Conservation (phyloP, 1,284 basidiomycete genomes). For the Inonotus obliquus region DNA sequence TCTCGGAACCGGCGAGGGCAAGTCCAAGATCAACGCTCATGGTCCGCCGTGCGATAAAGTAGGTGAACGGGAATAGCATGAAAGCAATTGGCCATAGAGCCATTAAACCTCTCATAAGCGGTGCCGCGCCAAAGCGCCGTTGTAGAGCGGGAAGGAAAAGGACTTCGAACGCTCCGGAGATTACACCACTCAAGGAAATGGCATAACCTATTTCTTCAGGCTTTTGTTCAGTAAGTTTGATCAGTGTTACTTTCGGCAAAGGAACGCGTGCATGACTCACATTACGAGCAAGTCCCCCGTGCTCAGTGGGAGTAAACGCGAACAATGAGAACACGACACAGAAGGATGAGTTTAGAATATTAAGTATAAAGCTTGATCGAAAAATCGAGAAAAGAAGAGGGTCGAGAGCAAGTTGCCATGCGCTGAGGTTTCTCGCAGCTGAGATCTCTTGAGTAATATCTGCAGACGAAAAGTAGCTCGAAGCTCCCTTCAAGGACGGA, state of each 20-base stretch:
- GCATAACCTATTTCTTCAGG: slow-evolving; percentile 20
- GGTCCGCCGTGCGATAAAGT: slow-evolving; percentile 29
- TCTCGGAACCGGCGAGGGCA: neutral
- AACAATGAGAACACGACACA: slow-evolving; percentile 15
- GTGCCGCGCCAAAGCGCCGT: slow-evolving; percentile 32
- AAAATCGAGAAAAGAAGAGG: slow-evolving; percentile 11
- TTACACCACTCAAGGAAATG: slow-evolving; percentile 30
- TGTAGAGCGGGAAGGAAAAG: slow-evolving; percentile 36
- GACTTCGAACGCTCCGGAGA: slow-evolving; percentile 31
- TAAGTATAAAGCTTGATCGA: slow-evolving; percentile 13
- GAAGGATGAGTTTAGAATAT: slow-evolving; percentile 5
- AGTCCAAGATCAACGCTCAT: slow-evolving; percentile 14
- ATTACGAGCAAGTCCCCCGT: slow-evolving; percentile 18
- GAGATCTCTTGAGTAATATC: neutral
- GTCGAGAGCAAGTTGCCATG: slow-evolving; percentile 1
- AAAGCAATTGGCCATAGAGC: slow-evolving; percentile 35
- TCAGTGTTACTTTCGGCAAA: neutral
- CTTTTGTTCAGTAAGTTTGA: neutral
- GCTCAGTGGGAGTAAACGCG: slow-evolving; percentile 15
- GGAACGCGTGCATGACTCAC: slow-evolving; percentile 9
- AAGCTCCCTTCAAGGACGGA: slow-evolving; percentile 1
- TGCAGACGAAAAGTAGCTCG: neutral
- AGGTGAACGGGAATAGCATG: slow-evolving; percentile 32
- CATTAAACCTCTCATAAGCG: slow-evolving; percentile 34
- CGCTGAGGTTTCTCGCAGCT: neutral